These are phyloP conservation scores for Starmerella vaccinii DNA, from an alignment of 805 yeast species.

Conservation along the genomic window DNA sequence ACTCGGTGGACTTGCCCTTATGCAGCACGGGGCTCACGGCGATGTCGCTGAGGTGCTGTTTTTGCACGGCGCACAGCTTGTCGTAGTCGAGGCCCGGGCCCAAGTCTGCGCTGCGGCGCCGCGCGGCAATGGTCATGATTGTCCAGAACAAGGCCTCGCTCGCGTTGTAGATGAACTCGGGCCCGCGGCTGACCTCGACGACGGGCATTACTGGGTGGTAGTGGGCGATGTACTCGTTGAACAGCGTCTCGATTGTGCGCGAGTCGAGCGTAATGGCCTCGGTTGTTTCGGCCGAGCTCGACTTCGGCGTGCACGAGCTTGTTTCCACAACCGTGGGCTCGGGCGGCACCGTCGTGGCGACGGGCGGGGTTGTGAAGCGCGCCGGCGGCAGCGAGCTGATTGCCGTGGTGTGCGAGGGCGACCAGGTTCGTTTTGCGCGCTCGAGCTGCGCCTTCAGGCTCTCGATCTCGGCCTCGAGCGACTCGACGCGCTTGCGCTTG, in stretches of 20 bases:
- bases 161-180: slow-evolving; percentile 63
- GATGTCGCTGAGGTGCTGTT: slow-evolving; percentile 71
- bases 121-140: slow-evolving; percentile 69
- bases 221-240: slow-evolving; percentile 55
- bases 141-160: slow-evolving; percentile 95
- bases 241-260: slow-evolving; percentile 52
- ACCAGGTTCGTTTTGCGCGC: slow-evolving; percentile 7
- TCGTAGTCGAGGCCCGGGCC: slow-evolving; percentile 39
- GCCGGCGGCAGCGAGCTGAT: slow-evolving; percentile 11
- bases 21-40: slow-evolving; percentile 81
- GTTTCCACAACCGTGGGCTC: slow-evolving; percentile 10
- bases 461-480: slow-evolving; percentile 57
- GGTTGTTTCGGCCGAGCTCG: slow-evolving; percentile 30
- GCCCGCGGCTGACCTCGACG: slow-evolving; percentile 71
- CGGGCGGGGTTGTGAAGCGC: slow-evolving; percentile 7
- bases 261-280: slow-evolving; percentile 58
- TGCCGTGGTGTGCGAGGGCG: slow-evolving; percentile 2
- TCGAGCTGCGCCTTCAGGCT: not conserved
- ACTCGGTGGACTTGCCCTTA: slow-evolving; percentile 28
- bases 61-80: slow-evolving; percentile 56
- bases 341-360: not conserved
- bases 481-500: slow-evolving; percentile 47
- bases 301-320: slow-evolving; percentile 50
- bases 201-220: slow-evolving; percentile 85
- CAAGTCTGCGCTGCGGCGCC: slow-evolving; percentile 41